Evolutionary conservation across 176 grass and related monocot species (phyloP), one percentile per base, ranked within the genome.

Genomic region (Hyparrhenia diplandra): DNA sequence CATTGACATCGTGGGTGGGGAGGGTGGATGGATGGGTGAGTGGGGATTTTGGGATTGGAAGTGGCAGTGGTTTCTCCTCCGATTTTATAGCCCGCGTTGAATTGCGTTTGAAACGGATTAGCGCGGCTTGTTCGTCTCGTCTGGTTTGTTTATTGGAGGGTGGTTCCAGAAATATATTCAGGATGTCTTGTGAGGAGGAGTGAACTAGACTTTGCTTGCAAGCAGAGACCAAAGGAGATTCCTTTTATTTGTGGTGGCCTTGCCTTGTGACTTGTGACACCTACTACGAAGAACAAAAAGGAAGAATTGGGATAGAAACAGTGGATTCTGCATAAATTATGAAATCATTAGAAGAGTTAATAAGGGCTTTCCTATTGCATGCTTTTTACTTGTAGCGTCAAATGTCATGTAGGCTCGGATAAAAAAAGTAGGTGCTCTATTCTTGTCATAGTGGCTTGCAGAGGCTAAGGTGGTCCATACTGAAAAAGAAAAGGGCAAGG

Each of bases 61-160:
- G 12, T 34, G 54, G 43, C 67, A 75, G 79, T 46, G 64, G 80
- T 68, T 84, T 41, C 36, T 73, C 21, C 46, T 66, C 65, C 20
- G 79, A 21, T 40, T 88, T 84, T 88, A 88, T 88, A 88, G 45
- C 43, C 18, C 6, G 8, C 39, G 30, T n/a, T 60, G 51, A n/a
- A n/a, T n/a, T n/a, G 65, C 46, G 64, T 24, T 79, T 80, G 77
- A 31, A 86, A 45, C 67, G 62, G 78, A 41, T 13, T 17, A 59
- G 57, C 27, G 14, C 8, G 40, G 20, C 35, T n/a, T 23, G 3
- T 8, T 37, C 28, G 17, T 11, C 16, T 54, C 71, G 18, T 73
- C 71, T 52, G 71, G 71, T 10, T 11, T 25, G n/a, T 11, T 61
- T 25, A 24, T 10, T 61, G 23, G 47, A n/a, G n/a, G n/a, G n/a